Evolutionary conservation across 2,329 filamentous ascomycete genomes (phyloP).

Genomic region (Tolypocladium pustulatum): DNA sequence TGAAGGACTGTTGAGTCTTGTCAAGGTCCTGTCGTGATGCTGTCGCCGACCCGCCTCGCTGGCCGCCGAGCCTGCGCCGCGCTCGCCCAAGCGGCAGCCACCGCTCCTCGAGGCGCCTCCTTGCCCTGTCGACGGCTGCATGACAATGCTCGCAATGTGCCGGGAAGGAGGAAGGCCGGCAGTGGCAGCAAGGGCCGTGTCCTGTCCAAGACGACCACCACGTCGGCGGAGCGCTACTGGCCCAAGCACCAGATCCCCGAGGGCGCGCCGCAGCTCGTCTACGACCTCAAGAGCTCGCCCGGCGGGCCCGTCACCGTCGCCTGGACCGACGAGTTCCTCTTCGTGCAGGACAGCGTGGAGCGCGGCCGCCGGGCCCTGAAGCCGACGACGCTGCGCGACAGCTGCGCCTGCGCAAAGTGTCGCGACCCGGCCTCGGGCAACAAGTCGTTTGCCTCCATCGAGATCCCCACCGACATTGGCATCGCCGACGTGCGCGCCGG

Average conservation of each 20-base stretch:
- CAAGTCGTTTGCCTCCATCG: conserved; percentile 37
- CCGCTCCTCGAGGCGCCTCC: neutral
- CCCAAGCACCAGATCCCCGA: conserved; percentile 7
- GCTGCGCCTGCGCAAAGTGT: conserved; percentile 41
- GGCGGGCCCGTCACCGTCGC: conserved; percentile 12
- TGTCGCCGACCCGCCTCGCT: conserved; percentile 1
- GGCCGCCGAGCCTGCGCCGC: neutral
- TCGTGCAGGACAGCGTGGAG: conserved; percentile 14
- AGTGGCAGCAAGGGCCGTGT: neutral
- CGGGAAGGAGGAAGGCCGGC: neutral
- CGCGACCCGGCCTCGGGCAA: conserved; percentile 49
- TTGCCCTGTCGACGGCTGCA: neutral
- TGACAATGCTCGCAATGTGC: neutral
- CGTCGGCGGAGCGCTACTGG: conserved; percentile 4
- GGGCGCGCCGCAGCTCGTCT: conserved; percentile 5
- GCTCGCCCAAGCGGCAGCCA: neutral
- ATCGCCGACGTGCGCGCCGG: conserved; percentile 18
- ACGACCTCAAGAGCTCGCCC: neutral
- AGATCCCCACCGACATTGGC: conserved; percentile 24
- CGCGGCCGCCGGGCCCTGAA: conserved; percentile 13
- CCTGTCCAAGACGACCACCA: neutral
- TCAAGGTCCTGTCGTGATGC: neutral
- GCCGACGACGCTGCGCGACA: conserved; percentile 35
- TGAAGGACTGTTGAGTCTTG: neutral
- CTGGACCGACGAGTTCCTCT: conserved; percentile 15